phyloP scores from a whole-genome alignment of 257 asterid species.

The Nemophila menziesii region DNA sequence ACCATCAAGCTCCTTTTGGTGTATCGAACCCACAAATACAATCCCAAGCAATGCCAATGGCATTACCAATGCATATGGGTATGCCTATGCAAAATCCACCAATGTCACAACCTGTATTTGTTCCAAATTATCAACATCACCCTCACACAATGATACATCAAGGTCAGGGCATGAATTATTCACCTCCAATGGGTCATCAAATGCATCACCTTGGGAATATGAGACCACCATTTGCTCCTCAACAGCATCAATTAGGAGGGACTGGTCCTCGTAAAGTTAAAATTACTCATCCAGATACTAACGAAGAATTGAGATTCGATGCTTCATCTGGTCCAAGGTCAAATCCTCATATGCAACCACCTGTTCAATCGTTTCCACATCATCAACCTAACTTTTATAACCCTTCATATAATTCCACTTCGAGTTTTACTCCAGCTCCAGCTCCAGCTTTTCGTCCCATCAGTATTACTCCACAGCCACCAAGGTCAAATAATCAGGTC shows the following conservation, averaged over 20 bases:
- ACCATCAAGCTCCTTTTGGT: conserved; percentile 61
- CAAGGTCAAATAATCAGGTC: conserved; percentile 61
- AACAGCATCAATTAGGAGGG: conserved; percentile 47
- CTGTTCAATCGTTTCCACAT: conserved; percentile 44
- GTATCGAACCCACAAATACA: conserved; percentile 73
- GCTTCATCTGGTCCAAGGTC: conserved; percentile 42
- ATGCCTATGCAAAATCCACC: conserved; percentile 55
- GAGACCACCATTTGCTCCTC: conserved; percentile 58
- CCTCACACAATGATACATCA: conserved; percentile 74
- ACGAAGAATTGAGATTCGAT: conserved; percentile 84
- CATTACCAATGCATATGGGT: conserved; percentile 44
- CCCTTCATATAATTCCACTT: conserved; percentile 37
- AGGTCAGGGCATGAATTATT: conserved; percentile 49
- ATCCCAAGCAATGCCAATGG: conserved; percentile 55
- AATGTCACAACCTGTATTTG: conserved; percentile 58
- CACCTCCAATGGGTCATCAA: conserved; percentile 62
- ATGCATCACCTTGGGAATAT: conserved; percentile 67
- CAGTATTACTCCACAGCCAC: conserved; percentile 47
- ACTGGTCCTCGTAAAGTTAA: conserved; percentile 52
- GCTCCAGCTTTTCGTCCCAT: conserved; percentile 53
- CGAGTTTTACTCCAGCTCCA: conserved; percentile 27
- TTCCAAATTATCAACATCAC: conserved; percentile 64
- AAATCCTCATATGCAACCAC: conserved; percentile 49
- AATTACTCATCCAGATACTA: conserved; percentile 84
- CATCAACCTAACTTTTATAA: conserved; percentile 41